Percentiles rank a stretch among this genome's conserved stretches.
Evolutionary conservation across 805 yeast genomes (phyloP).

Genomic region (Pichia paraexigua): DNA sequence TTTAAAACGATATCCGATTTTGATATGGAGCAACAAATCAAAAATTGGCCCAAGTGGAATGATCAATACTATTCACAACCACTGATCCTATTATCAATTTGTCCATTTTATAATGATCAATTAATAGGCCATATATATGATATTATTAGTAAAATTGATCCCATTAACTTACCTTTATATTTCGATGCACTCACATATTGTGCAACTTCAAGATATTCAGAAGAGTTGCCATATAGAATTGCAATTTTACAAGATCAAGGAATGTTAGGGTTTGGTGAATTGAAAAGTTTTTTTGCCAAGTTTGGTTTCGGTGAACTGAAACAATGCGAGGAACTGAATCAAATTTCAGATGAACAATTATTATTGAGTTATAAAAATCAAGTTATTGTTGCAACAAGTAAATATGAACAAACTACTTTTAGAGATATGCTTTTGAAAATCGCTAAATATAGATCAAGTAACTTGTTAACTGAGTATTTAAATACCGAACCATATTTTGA

Average conservation of each 20-base stretch:
- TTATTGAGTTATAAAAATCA: conserved; percentile 22
- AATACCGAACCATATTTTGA: conserved; percentile 42
- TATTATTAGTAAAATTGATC: conserved; percentile 34
- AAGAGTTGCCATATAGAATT: conserved; percentile 30
- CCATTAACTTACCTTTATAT: conserved; percentile 38
- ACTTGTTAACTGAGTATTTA: conserved; percentile 28
- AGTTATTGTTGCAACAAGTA: conserved; percentile 16
- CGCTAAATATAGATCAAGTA: conserved; percentile 33
- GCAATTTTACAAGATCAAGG: conserved; percentile 45
- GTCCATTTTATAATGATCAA: conserved; percentile 42
- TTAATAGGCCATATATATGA: conserved; percentile 42
- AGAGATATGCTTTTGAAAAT: conserved; percentile 34
- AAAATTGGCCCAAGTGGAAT: conserved; percentile 20
- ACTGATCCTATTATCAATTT: conserved; percentile 39
- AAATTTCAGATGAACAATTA: conserved; percentile 22
- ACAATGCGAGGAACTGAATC: conserved; percentile 14
- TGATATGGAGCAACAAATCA: conserved; percentile 17
- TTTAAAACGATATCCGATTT: conserved; percentile 21
- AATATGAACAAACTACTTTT: conserved; percentile 21
- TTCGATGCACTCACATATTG: conserved; percentile 50
- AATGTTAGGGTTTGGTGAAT: conserved; percentile 41
- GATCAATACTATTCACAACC: conserved; percentile 17
- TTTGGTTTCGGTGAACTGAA: conserved; percentile 23
- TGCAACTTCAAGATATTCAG: conserved; percentile 40
- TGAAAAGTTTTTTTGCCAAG: conserved; percentile 21